These are phyloP conservation scores for Cladosporium sp. DNA, from an alignment of 2,329 filamentous ascomycete genomes.

Conservation along the genomic window DNA sequence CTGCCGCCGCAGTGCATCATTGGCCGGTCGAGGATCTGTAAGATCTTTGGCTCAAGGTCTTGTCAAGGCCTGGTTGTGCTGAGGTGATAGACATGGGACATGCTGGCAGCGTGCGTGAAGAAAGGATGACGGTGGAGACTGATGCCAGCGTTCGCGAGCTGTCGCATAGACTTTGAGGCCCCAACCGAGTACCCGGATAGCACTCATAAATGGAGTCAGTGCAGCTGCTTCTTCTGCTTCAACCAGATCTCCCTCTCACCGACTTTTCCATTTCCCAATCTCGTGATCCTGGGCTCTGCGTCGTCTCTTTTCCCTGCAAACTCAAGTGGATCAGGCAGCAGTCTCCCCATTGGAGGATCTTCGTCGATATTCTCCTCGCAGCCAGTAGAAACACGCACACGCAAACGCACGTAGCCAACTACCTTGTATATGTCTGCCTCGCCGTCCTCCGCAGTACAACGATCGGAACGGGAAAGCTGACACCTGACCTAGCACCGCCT, in stretches of 20 bases:
- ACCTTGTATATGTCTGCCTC: slow-evolving; percentile 15
- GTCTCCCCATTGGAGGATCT: slow-evolving; percentile 18
- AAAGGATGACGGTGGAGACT: not conserved
- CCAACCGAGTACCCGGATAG: not conserved
- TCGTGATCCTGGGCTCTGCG: slow-evolving; percentile 5
- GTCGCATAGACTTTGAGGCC: not conserved
- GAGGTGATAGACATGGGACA: slow-evolving; percentile 8
- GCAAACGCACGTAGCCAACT: slow-evolving; percentile 18
- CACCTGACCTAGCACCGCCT: slow-evolving; percentile 10
- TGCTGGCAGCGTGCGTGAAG: slow-evolving; percentile 17
- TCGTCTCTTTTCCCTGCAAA: slow-evolving; percentile 11
- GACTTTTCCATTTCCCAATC: slow-evolving; percentile 10
- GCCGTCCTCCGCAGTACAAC: slow-evolving; percentile 11
- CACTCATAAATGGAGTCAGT: slow-evolving; percentile 17
- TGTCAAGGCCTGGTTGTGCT: not conserved
- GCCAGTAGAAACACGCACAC: slow-evolving; percentile 9
- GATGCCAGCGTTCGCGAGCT: slow-evolving; percentile 13
- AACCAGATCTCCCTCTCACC: slow-evolving; percentile 5
- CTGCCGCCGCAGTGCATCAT: slow-evolving; percentile 12
- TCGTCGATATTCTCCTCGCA: not conserved
- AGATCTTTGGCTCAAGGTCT: slow-evolving; percentile 7
- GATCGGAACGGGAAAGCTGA: slow-evolving; percentile 15
- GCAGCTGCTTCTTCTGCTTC: slow-evolving; percentile 7
- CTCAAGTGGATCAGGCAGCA: slow-evolving; percentile 15
- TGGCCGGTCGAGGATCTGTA: not conserved